Evolutionary conservation across 768 basidiomycete species (phyloP).

Genomic region (Kwoniella mangroviensis): DNA sequence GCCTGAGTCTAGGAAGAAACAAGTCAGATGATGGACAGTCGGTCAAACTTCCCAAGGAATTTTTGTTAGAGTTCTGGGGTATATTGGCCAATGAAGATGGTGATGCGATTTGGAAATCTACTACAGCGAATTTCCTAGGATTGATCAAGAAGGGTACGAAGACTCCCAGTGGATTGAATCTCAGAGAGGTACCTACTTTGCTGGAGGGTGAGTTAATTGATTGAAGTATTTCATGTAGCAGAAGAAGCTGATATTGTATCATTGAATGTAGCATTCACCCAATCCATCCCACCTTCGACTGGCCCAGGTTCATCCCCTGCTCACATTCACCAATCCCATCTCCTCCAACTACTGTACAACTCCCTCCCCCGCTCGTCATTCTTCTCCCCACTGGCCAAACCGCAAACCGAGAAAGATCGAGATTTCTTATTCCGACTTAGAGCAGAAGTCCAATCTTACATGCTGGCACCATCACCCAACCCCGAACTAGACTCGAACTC

Average conservation of each 20-base stretch:
- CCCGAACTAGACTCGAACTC: conserved; percentile 19
- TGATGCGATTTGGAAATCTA: conserved; percentile 43
- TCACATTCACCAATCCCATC: conserved; percentile 43
- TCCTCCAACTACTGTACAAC: conserved; percentile 43
- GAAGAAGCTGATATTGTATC: background rate
- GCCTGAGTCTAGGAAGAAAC: conserved; percentile 25
- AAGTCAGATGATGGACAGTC: conserved; percentile 29
- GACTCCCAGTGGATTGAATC: conserved; percentile 50
- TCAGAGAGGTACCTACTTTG: conserved; percentile 50
- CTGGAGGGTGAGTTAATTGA: conserved; percentile 43
- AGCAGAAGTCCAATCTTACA: conserved; percentile 48
- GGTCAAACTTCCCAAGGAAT: conserved; percentile 54
- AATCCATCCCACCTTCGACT: conserved; percentile 27
- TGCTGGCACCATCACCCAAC: conserved; percentile 35
- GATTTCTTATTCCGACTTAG: conserved; percentile 46
- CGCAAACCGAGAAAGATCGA: conserved; percentile 46
- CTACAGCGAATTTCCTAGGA: conserved; percentile 33
- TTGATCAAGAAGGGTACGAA: conserved; percentile 53
- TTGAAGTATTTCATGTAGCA: background rate
- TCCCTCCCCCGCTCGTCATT: conserved; percentile 36
- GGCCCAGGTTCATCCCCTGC: conserved; percentile 19
- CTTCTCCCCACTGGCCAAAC: conserved; percentile 40
- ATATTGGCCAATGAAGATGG: conserved; percentile 48
- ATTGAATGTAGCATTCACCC: conserved; percentile 34
- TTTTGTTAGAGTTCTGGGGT: conserved; percentile 54